phyloP scores from a whole-genome alignment of 306 rosid species.

The Fragaria vesca region DNA sequence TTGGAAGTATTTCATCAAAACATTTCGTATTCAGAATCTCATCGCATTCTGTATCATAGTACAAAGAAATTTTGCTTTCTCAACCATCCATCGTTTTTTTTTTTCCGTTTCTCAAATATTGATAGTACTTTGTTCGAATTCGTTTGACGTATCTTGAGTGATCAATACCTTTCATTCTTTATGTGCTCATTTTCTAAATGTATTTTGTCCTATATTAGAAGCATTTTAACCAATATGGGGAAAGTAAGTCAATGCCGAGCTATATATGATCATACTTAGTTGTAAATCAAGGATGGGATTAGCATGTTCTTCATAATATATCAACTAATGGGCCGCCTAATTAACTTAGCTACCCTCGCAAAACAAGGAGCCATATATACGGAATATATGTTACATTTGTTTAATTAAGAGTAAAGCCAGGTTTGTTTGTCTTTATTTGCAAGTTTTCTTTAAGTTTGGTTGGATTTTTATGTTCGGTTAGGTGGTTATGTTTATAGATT shows the following conservation, averaged over 20 bases:
- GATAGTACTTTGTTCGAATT: no score
- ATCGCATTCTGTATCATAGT: no score
- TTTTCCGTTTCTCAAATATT: background rate
- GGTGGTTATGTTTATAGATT: constrained; percentile 21
- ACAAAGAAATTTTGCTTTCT: no score
- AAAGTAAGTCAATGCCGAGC: background rate
- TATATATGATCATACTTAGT: background rate
- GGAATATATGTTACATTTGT: constrained; percentile 24
- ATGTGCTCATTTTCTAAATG: background rate
- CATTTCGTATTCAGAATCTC: no score
- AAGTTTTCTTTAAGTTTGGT: constrained; percentile 18
- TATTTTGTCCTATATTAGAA: no score
- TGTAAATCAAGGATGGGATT: background rate
- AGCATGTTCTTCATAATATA: background rate
- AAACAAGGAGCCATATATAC: background rate
- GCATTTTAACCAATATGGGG: background rate
- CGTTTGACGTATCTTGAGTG: background rate
- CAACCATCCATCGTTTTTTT: no score
- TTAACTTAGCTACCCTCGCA: background rate
- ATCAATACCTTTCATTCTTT: background rate
- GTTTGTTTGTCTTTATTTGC: constrained; percentile 23
- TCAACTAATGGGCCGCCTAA: background rate
- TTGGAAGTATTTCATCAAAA: no score
- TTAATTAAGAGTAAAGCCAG: constrained; percentile 8
- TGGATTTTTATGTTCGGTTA: constrained; percentile 22